Percentiles rank a stretch among this genome's conserved stretches.
phyloP scores from a whole-genome alignment of 1,139 yeast species.

The Taiozyma sp. region DNA sequence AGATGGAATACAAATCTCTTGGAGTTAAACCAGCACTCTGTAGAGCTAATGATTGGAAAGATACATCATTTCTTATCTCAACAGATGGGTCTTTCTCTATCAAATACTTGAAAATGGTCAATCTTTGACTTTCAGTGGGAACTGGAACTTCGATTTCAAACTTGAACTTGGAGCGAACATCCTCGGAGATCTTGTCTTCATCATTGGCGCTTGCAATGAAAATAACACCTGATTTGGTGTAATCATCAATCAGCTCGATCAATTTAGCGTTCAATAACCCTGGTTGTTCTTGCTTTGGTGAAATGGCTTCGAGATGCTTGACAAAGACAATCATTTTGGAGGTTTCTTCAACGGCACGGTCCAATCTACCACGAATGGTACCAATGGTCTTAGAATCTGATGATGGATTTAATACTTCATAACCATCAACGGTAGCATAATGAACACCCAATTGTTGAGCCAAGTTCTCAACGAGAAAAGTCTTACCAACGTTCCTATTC shows the following conservation, averaged over 20 bases:
- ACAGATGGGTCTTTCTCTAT: constrained; percentile 25
- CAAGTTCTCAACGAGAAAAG: constrained; percentile 51
- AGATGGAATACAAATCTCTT: constrained; percentile 69
- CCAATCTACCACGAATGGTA: constrained; percentile 67
- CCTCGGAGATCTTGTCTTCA: constrained; percentile 62
- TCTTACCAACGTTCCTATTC: constrained; percentile 76
- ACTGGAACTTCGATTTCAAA: constrained; percentile 75
- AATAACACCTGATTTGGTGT: constrained; percentile 40
- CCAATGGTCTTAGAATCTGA: constrained; percentile 82
- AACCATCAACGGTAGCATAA: constrained; percentile 64
- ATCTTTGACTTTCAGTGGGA: constrained; percentile 74
- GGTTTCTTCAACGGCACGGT: constrained; percentile 44
- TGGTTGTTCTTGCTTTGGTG: constrained; percentile 54
- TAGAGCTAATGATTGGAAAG: constrained; percentile 55
- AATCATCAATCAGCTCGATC: constrained; percentile 52
- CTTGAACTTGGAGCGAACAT: constrained; percentile 61
- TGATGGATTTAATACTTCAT: constrained; percentile 55
- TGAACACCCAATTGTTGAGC: constrained; percentile 62
- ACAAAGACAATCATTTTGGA: constrained; percentile 48
- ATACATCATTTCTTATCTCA: constrained; percentile 45
- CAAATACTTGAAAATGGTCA: constrained; percentile 50
- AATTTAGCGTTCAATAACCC: constrained; percentile 56
- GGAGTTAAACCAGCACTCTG: constrained; percentile 95
- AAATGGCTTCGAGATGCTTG: constrained; percentile 70
- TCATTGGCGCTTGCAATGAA: constrained; percentile 71